These are phyloP conservation scores for Arthroderma sp. DNA, from an alignment of 2,329 filamentous ascomycete species.

Conservation along the genomic window DNA sequence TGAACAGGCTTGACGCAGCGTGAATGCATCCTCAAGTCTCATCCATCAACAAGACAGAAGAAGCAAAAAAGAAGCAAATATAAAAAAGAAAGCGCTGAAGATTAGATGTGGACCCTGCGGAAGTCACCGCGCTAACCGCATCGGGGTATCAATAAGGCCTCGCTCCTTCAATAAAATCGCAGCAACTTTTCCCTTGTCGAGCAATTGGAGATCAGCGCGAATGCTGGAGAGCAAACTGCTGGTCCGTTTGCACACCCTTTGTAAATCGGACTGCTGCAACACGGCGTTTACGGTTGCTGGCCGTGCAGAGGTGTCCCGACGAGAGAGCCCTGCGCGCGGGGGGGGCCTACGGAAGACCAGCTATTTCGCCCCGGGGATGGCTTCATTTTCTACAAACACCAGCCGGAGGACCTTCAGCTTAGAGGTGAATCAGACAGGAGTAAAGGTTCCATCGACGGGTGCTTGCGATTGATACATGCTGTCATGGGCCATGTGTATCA, in stretches of 20 bases:
- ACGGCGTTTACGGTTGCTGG: not conserved
- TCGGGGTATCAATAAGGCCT: slow-evolving; percentile 14
- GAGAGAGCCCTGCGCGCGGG: not conserved
- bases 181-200: not conserved
- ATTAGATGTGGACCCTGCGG: not conserved
- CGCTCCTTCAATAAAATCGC: slow-evolving; percentile 2
- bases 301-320: not conserved
- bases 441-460: not conserved
- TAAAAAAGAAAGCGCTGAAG: not conserved
- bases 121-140: slow-evolving; percentile 10
- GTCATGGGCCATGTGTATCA: not conserved
- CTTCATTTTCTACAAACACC: not conserved
- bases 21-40: slow-evolving; percentile 12
- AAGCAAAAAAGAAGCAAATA: slow-evolving; percentile 8
- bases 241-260: slow-evolving; percentile 1
- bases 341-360: not conserved
- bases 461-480: not conserved
- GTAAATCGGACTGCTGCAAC: slow-evolving; percentile 3
- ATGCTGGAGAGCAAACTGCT: not conserved
- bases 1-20: slow-evolving; percentile 5
- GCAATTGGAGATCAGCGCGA: not conserved
- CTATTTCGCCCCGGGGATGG: not conserved
- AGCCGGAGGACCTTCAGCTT: not conserved
- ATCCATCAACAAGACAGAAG: not conserved
- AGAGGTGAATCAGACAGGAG: not conserved